Evolutionary conservation across 768 basidiomycete species (phyloP), one percentile per base, ranked within the genome.

Genomic region (Sporobolomyces roseus): DNA sequence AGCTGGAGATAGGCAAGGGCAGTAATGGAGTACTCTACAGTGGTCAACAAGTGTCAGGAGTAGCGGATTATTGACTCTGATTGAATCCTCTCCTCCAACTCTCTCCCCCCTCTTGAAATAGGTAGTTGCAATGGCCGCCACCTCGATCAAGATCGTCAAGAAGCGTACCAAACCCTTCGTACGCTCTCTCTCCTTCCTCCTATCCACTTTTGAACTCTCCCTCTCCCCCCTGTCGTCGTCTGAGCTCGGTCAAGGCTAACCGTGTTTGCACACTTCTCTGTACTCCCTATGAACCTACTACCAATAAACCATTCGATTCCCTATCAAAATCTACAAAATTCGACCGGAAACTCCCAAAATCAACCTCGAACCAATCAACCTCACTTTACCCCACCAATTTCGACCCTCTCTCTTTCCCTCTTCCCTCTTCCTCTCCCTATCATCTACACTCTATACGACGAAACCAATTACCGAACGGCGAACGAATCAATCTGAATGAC

Each of bases 131-230:
- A 68, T 68, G 69, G 63, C 64, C 56, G 69, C 64, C 69, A 70
- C 69, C 35, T 50, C 56, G 50, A 65, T 86, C 72, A 84, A 83
- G 74, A 88, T 93, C 80, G 85, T 96, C 82, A 96, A 94, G 85
- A 98, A 98, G 84, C 90, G 92, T 81, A 96, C 93, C 77, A 91
- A 88, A 82, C 83, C 84, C 79, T 98, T 98, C 90, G 69, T 70
- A 23, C 59, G 63, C 62, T 36, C 51, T 16, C 7, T 13, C n/a
- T 48, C 21, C 19, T 59, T 35, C 38, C 21, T 12, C 12, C 23
- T 12, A 46, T 23, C 45, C 14, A 46, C 19, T 46, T 46, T 21
- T 21, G 49, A 50, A 23, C 21, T 46, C 21, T 7, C 45, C 21
- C 45, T 46, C 45, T 46, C 21, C 45, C 13, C 12, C 21, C 45